Evolutionary conservation across 345 rosid genomes (phyloP).

Genomic region (Arabis hirsuta): DNA sequence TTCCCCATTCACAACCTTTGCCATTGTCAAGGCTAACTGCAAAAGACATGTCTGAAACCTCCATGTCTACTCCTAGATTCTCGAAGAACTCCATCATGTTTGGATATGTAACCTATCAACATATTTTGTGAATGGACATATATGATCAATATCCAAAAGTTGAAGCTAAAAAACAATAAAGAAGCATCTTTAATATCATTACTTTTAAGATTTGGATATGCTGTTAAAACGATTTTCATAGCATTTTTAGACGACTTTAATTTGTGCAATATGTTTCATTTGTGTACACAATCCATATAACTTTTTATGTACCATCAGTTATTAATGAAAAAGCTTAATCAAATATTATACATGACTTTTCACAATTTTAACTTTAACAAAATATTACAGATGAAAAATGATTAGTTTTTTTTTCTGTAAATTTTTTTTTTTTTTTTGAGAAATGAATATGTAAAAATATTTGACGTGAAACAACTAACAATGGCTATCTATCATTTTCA

Average conservation of each 20-base stretch:
- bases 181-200: not conserved
- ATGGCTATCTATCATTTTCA: slow-evolving; percentile 11
- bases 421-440: no score
- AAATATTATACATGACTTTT: not conserved
- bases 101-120: slow-evolving; percentile 82
- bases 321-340: not conserved
- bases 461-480: not conserved
- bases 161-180: not conserved
- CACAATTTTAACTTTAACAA: no score
- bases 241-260: not conserved
- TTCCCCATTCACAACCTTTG: slow-evolving; percentile 89
- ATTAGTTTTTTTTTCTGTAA: not conserved
- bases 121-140: not conserved
- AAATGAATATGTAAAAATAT: not conserved
- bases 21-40: slow-evolving; percentile 82
- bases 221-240: not conserved
- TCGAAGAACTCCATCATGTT: slow-evolving; percentile 93
- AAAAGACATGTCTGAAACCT: slow-evolving; percentile 81
- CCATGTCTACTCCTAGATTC: slow-evolving; percentile 81
- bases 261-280: not conserved
- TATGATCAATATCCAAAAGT: slow-evolving; percentile 5
- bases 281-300: not conserved
- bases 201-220: not conserved
- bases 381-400: not conserved
- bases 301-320: not conserved